Evolutionary conservation across 495 filamentous ascomycete genomes (phyloP), one percentile per base, ranked within the genome.

Genomic region (Aspergillus heteromorphus): DNA sequence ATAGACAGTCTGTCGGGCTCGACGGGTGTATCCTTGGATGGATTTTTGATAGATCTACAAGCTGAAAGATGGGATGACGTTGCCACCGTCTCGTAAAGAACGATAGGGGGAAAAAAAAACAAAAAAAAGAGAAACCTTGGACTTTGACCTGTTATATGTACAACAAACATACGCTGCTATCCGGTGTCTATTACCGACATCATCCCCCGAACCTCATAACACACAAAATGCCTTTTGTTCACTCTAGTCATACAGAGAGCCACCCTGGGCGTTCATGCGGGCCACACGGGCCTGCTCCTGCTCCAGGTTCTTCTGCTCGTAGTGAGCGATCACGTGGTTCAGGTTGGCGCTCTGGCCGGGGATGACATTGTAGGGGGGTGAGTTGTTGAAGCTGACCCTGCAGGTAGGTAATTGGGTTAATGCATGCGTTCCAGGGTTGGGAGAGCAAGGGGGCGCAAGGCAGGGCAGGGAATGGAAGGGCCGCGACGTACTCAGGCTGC

Each of bases 401-500:
- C 40, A 49, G 48, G 17, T n/a, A 55, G 55, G 47, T 51, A 49
- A 29, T 49, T 16, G 16, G 25, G 27, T 63, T 47, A 63, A 53
- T 38, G 47, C 27, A 27, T 11, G 38, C 17, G 2, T 38, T 19
- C 11, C 8, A n/a, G 10, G 17, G 27, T 11, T n/a, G 18, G 49
- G 31, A 49, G 5, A 31, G 21, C 19, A 11, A 14, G 34, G 34
- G 11, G 34, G 23, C 7, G 7, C 4, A 7, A 7, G 11, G 11
- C 13, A 19, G 19, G 3, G 47, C 30, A 23, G 30, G 23, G 19
- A 31, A 51, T n/a, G n/a, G n/a, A n/a, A n/a, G n/a, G n/a, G n/a
- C n/a, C n/a, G n/a, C 43, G 51, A 78, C 86, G 63, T 80, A 91
- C 87, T 92, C 88, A 34, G 81, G 83, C 63, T 83, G 83, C 65